Evolutionary conservation across 2,329 filamentous ascomycete species (phyloP).

Genomic region (Grosmannia clavigera): DNA sequence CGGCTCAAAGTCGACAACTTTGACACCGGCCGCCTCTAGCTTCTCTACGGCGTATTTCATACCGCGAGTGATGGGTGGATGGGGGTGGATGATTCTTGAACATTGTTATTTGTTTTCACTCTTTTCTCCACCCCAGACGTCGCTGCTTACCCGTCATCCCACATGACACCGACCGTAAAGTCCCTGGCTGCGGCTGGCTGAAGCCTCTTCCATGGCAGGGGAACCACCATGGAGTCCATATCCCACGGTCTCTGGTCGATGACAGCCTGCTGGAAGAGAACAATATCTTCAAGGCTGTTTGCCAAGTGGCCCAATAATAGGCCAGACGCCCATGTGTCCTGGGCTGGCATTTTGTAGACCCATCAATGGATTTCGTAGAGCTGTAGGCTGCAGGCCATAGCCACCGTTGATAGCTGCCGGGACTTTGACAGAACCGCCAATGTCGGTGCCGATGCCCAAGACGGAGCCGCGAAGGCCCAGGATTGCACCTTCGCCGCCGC

Average conservation of each 20-base stretch:
- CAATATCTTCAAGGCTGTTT: constrained; percentile 39
- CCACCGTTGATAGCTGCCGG: constrained; percentile 19
- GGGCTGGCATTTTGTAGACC: constrained; percentile 23
- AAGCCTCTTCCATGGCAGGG: constrained; percentile 40
- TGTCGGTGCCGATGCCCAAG: constrained; percentile 33
- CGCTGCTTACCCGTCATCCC: not conserved
- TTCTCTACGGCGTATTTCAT: not conserved
- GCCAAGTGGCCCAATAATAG: constrained; percentile 55
- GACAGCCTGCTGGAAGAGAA: constrained; percentile 38
- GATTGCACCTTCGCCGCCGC: constrained; percentile 24
- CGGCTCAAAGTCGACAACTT: not conserved
- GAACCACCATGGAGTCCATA: constrained; percentile 51
- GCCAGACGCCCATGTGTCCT: constrained; percentile 15
- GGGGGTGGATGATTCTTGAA: not conserved
- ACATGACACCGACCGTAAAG: not conserved
- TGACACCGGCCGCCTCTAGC: not conserved
- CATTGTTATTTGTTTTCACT: too few relatives aligned
- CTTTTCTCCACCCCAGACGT: too few relatives aligned
- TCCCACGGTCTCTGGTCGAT: constrained; percentile 49
- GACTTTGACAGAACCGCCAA: constrained; percentile 14
- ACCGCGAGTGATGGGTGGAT: not conserved
- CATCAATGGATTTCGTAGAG: constrained; percentile 43
- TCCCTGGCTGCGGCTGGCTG: too few relatives aligned
- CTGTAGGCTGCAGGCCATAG: constrained; percentile 18
- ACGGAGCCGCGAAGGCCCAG: constrained; percentile 19